Evolutionary conservation across 116 monocot species (phyloP).

Genomic region (Papilionanthe hybrid): DNA sequence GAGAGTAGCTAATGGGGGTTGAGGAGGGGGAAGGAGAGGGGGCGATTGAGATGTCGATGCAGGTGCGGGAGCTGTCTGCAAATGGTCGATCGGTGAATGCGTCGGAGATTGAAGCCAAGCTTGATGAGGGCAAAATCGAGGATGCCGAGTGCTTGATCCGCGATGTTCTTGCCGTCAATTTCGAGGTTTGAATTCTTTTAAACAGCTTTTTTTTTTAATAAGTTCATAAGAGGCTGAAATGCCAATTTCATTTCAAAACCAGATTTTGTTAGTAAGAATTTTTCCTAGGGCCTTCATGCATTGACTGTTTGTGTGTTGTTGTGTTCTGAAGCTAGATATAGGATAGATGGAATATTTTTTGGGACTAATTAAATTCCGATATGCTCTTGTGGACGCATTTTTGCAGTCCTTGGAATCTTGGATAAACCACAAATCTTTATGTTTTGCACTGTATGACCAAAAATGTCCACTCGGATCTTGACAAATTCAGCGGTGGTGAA

Average conservation of each 20-base stretch:
- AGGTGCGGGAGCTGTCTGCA: slow-evolving; percentile 11
- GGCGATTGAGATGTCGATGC: slow-evolving; percentile 5
- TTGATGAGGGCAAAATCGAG: slow-evolving; percentile 47
- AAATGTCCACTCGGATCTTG: neutral
- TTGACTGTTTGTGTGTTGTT: neutral
- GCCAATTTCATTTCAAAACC: neutral
- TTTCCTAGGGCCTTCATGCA: neutral
- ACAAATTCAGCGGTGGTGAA: no score
- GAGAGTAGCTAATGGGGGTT: slow-evolving; percentile 1
- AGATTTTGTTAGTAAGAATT: neutral
- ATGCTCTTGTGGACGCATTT: neutral
- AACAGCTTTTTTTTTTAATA: neutral
- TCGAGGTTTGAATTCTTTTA: slow-evolving; percentile 28
- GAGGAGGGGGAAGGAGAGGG: neutral
- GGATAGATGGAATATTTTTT: neutral
- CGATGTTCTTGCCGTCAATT: slow-evolving; percentile 56
- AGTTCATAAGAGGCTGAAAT: neutral
- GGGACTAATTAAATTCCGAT: neutral
- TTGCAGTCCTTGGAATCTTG: neutral
- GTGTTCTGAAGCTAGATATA: neutral
- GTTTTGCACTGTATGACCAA: neutral
- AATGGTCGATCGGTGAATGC: slow-evolving; percentile 25
- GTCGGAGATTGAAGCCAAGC: slow-evolving; percentile 34
- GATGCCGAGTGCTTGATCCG: slow-evolving; percentile 54
- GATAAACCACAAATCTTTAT: neutral